Evolutionary conservation across 1,139 yeast species (phyloP).

Genomic region (Scheffersomyces lignicola): DNA sequence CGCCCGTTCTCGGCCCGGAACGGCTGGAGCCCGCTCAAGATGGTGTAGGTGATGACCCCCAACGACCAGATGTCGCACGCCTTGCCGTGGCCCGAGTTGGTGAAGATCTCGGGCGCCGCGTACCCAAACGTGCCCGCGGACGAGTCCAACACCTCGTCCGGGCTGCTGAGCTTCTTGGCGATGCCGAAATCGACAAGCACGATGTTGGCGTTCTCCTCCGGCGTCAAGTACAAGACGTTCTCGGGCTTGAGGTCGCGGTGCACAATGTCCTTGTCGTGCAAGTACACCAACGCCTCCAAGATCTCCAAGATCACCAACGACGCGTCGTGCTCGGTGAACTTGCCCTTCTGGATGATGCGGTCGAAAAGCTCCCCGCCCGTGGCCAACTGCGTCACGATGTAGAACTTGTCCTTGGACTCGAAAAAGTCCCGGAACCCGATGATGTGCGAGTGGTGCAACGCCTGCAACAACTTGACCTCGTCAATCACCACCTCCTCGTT

Average conservation of each 20-base stretch:
- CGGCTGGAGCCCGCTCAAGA: slow-evolving; percentile 91
- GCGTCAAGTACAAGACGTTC: slow-evolving; percentile 67
- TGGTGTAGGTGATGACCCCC: slow-evolving; percentile 88
- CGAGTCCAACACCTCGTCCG: slow-evolving; percentile 65
- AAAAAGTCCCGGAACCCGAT: slow-evolving; percentile 87
- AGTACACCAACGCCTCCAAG: slow-evolving; percentile 69
- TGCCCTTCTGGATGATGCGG: slow-evolving; percentile 71
- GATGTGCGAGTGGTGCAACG: slow-evolving; percentile 74
- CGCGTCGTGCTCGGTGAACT: slow-evolving; percentile 85
- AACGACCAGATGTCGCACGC: slow-evolving; percentile 93
- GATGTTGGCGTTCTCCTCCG: slow-evolving; percentile 56
- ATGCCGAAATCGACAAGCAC: slow-evolving; percentile 94
- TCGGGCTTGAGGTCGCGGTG: slow-evolving; percentile 94
- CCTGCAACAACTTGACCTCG: slow-evolving; percentile 68
- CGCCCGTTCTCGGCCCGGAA: slow-evolving; percentile 81
- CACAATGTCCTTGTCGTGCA: slow-evolving; percentile 74
- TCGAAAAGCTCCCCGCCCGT: slow-evolving; percentile 93
- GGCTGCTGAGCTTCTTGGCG: slow-evolving; percentile 65
- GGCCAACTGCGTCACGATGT: slow-evolving; percentile 76
- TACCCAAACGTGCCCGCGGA: slow-evolving; percentile 93
- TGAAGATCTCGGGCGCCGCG: slow-evolving; percentile 89
- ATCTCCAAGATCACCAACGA: slow-evolving; percentile 67
- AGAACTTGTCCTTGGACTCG: slow-evolving; percentile 77
- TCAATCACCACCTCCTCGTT: slow-evolving; percentile 71
- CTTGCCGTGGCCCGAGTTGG: slow-evolving; percentile 80